Evolutionary conservation across 2,329 filamentous ascomycete species (phyloP).

Genomic region (Paraphaeosphaeria minitans): DNA sequence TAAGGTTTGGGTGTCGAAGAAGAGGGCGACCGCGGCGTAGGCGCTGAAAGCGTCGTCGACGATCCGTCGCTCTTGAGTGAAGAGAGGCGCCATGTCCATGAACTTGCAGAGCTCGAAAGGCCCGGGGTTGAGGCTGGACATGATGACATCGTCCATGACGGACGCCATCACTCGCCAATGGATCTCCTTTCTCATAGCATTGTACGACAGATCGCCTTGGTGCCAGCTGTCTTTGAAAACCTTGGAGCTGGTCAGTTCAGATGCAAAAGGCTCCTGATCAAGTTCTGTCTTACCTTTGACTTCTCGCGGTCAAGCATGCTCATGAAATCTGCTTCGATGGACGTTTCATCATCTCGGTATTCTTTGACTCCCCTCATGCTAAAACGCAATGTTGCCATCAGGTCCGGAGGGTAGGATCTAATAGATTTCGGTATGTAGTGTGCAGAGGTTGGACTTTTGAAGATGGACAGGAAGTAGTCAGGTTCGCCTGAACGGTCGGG

Average conservation of each 20-base stretch:
- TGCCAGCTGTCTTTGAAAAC: constrained; percentile 54
- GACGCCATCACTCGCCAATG: constrained; percentile 47
- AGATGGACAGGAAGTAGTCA: constrained; percentile 23
- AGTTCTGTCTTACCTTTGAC: constrained; percentile 32
- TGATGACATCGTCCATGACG: constrained; percentile 31
- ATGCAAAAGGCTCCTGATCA: not conserved
- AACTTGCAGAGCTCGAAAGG: constrained; percentile 31
- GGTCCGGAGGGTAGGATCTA: constrained; percentile 15
- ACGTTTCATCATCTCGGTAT: constrained; percentile 13
- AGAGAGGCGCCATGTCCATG: constrained; percentile 23
- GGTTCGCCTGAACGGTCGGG: not conserved
- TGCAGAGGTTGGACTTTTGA: constrained; percentile 17
- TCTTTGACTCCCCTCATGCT: constrained; percentile 22
- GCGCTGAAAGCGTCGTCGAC: constrained; percentile 31
- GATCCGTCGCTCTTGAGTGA: constrained; percentile 26
- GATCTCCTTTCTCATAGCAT: constrained; percentile 45
- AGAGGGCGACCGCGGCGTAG: constrained; percentile 26
- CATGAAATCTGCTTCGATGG: constrained; percentile 33
- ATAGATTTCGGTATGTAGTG: constrained; percentile 16
- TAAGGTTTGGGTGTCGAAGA: constrained; percentile 38
- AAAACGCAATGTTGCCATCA: constrained; percentile 22
- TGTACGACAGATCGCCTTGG: constrained; percentile 50
- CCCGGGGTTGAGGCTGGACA: constrained; percentile 21
- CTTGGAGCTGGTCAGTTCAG: constrained; percentile 14
- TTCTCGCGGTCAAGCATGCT: constrained; percentile 42